Evolutionary conservation across 2,329 filamentous ascomycete genomes (phyloP), one percentile per base, ranked within the genome.

Genomic region (Diaporthe sp.): DNA sequence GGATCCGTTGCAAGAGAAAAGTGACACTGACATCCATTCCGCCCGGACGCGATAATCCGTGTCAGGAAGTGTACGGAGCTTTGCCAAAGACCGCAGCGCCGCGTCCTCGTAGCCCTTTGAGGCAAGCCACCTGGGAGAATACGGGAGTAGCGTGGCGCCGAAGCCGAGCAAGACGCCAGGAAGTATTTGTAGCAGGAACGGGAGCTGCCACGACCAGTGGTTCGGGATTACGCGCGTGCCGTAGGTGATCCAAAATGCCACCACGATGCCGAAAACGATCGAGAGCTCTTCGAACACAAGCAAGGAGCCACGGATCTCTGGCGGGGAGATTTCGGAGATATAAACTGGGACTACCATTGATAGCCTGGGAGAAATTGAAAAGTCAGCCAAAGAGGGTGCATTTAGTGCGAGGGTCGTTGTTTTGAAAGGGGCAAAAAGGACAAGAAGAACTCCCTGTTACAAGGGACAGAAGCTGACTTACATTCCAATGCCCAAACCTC

Each of bases 91-190:
- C 10, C 82, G 73, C 8, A 90, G 81, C 0, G 86, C 85, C 72
- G 90, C 88, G 6, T 87, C 81, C 42, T 89, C 82, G 3, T 86
- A 84, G 13, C 83, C 84, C 66, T 85, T 84, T 7, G 83, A 84
- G 10, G 84, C 84, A 0, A 91, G 84, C 79, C 88, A 91, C 39
- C 89, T 83, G 0, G 89, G 89, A 0, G 88, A 90, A 77, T 87
- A 90, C 0, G 89, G 89, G 55, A 88, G 82, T 77, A 88, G 83
- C 44, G 79, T 75, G 51, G 88, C 85, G 8, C 85, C 85, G 39
- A 78, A 56, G 32, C 83, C 80, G 30, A 76, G 72, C 4, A 75
- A 77, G 4, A 83, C 72, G 7, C 83, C 84, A 2, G 70, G 71
- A 12, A 75, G n/a, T 17, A 77, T 75, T 71, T 88, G 87, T 4